Conservation (phyloP, 495 filamentous ascomycete species). For the Daldinia vernicosa region DNA sequence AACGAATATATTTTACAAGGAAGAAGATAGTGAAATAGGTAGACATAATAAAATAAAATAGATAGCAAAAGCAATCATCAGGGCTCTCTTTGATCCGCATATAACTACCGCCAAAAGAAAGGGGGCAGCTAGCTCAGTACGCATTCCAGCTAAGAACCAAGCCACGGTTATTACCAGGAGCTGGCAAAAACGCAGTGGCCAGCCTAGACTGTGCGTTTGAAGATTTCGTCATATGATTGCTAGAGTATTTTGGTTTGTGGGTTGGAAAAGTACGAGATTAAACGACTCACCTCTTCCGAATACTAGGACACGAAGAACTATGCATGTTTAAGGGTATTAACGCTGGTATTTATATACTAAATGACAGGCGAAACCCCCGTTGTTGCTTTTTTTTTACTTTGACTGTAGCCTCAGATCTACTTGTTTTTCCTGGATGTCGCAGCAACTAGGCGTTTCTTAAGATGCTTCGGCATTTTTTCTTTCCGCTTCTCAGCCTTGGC, state of each 20-base stretch:
- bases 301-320: neutral
- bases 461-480: conserved; percentile 92
- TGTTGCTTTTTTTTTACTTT: conserved; percentile 3
- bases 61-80: conserved; percentile 50
- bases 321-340: neutral
- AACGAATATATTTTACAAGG: no score
- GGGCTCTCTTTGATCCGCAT: conserved; percentile 65
- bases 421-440: conserved; percentile 52
- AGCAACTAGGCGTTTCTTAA: conserved; percentile 82
- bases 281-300: neutral
- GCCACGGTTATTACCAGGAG: conserved; percentile 47
- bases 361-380: neutral
- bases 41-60: neutral
- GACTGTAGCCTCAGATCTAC: conserved; percentile 23
- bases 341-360: neutral
- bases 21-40: neutral
- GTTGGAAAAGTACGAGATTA: neutral
- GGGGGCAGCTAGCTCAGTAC: conserved; percentile 41
- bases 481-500: conserved; percentile 90
- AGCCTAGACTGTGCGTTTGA: conserved; percentile 10
- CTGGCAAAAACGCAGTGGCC: conserved; percentile 43
- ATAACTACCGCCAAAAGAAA: conserved; percentile 20
- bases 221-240: conserved; percentile 51
- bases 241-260: neutral
- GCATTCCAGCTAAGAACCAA: conserved; percentile 28